Base-by-base conservation (phyloP, 306 rosid genomes). In the Senna siamea region DNA sequence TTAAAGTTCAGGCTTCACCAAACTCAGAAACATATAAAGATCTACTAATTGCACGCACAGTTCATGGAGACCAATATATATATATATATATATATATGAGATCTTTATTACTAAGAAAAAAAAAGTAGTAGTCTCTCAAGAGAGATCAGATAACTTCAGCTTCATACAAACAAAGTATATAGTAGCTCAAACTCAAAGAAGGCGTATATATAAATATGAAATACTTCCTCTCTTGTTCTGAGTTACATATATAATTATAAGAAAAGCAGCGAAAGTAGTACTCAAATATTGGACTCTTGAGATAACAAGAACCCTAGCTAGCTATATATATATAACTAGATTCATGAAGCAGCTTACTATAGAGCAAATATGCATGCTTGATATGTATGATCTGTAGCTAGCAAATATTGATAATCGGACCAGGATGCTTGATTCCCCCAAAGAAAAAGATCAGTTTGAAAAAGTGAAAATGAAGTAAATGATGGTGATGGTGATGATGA, bases 391-490 rank as follows among this genome's bases (percentile, higher is more conserved):
- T 68, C 70, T 19, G 55, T 58, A 73, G 89, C 87, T 2, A 37
- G 40, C 6, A 37, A 7, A 86, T 86, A 84, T 60, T 35, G 14
- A 60, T 73, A 67, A 83, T 89, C 93, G 96, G 98, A 92, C 98
- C 98, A 75, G 3, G 86, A 80, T 44, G 98, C 98, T 92, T 92
- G 93, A 92, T 92, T 92, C 98, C 98, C 98, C 92, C 35, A 50
- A 51, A 60, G 64, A 5, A 37, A 37, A 7, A 17, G 37, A 62
- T 26, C 57, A 57, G 15, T 26, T 50, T 20, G 37, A 50, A 57
- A 47, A 17, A 40, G 37, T 22, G 61, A 40, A 40, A 47, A 44
- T 30, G 28, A 7, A 43, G 59, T 46, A 57, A 35, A 0, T 5
- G 34, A 66, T 11, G 47, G 9, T 5, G 44, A 70, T 7, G 7